Evolutionary conservation across 441 rosid species (phyloP).

Genomic region (Biscutella laevigata): DNA sequence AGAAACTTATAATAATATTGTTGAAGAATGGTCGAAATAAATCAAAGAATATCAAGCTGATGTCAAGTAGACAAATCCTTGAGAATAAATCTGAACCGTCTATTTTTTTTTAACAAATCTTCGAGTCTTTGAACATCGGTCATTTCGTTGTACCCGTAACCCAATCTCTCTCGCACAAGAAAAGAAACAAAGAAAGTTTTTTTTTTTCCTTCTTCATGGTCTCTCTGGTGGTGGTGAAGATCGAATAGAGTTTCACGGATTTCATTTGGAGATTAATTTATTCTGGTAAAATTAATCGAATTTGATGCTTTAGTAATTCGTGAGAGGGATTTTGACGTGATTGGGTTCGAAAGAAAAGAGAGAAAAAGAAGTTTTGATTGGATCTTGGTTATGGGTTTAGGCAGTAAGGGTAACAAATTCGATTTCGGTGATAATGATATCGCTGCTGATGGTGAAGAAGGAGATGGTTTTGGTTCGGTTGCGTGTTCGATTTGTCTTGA

Average conservation of each 20-base stretch:
- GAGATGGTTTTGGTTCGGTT: conserved; percentile 45
- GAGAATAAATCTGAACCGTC: conserved; percentile 32
- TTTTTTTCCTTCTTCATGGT: background rate
- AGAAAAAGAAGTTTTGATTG: conserved; percentile 4
- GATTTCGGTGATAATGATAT: conserved; percentile 38
- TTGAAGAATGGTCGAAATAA: too few species aligned
- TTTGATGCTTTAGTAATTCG: background rate
- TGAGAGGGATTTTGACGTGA: background rate
- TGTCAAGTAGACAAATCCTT: conserved; percentile 26
- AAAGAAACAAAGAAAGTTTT: conserved; percentile 6
- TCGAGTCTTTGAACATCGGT: conserved; percentile 32
- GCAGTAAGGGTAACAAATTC: conserved; percentile 35
- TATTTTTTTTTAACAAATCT: conserved; percentile 11
- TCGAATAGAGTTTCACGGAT: conserved; percentile 15
- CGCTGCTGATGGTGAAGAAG: conserved; percentile 43
- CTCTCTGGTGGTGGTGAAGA: conserved; percentile 4
- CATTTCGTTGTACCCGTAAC: conserved; percentile 30
- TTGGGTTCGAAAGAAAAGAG: background rate
- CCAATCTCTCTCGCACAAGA: conserved; percentile 28
- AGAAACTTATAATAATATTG: too few species aligned
- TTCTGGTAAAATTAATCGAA: conserved; percentile 8
- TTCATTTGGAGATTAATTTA: background rate
- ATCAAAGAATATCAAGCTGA: too few species aligned
- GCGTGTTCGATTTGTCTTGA: conserved; percentile 97
- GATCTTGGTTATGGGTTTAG: conserved; percentile 60